phyloP scores from a whole-genome alignment of 140 eudicot species.

The Oenanthe javanica region DNA sequence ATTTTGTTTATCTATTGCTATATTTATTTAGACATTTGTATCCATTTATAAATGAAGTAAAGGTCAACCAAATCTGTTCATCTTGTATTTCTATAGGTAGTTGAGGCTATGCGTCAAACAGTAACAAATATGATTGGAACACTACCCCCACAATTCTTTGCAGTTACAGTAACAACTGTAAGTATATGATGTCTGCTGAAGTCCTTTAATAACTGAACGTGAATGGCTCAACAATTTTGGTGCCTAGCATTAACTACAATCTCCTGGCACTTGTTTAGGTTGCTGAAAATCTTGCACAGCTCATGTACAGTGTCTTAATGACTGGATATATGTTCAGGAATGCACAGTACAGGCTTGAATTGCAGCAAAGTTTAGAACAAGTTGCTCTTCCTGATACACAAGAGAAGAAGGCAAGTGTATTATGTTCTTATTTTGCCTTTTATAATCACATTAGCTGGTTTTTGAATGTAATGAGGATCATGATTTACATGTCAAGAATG shows the following conservation, averaged over 20 bases:
- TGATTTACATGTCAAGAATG: background rate
- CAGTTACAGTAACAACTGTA: slow-evolving; percentile 92
- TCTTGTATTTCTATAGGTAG: slow-evolving; percentile 46
- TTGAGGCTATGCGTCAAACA: slow-evolving; percentile 99
- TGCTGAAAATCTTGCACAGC: slow-evolving; percentile 98
- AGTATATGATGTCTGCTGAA: slow-evolving; percentile 21
- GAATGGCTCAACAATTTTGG: background rate
- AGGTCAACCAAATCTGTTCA: background rate
- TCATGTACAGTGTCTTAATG: slow-evolving; percentile 97
- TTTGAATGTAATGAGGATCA: background rate
- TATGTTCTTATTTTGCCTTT: slow-evolving; percentile 6
- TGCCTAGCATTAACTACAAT: background rate
- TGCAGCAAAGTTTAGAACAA: slow-evolving; percentile 95
- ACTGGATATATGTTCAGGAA: slow-evolving; percentile 98
- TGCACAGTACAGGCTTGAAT: slow-evolving; percentile 82
- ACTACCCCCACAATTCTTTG: slow-evolving; percentile 89
- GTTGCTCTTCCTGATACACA: slow-evolving; percentile 91
- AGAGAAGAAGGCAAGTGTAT: slow-evolving; percentile 42
- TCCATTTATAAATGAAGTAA: background rate
- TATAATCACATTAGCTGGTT: background rate
- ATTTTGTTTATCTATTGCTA: slow-evolving; percentile 18
- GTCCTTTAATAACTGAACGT: background rate
- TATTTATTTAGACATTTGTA: background rate
- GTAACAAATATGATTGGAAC: slow-evolving; percentile 99
- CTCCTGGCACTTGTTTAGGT: slow-evolving; percentile 43